phyloP scores from a whole-genome alignment of 1,284 basidiomycete genomes.

The Chiua sp. region DNA sequence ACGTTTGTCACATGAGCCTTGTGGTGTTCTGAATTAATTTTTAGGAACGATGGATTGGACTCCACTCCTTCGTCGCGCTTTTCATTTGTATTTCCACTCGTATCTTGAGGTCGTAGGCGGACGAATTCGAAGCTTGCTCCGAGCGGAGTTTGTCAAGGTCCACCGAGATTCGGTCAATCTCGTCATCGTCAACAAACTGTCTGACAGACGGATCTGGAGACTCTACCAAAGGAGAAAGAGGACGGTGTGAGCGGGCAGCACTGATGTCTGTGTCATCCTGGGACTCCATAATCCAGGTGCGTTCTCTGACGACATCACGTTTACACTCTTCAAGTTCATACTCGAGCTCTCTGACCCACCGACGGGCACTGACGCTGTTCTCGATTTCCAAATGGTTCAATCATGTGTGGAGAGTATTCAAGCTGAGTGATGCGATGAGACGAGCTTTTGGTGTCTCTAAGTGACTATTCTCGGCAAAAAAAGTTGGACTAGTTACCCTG shows the following conservation, averaged over 20 bases:
- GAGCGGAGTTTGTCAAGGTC: conserved; percentile 41
- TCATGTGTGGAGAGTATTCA: conserved; percentile 66
- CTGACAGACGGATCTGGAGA: conserved; percentile 15
- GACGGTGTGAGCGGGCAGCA: conserved; percentile 6
- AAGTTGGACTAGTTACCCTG: conserved; percentile 53
- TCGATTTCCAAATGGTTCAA: conserved; percentile 77
- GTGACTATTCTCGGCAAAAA: conserved; percentile 9
- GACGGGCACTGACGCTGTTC: conserved; percentile 77
- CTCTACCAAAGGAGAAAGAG: conserved; percentile 1
- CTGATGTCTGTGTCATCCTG: conserved; percentile 48
- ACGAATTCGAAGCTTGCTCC: conserved; percentile 38
- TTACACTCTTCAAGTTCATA: conserved; percentile 80
- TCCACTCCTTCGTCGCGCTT: conserved; percentile 31
- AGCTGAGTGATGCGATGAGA: conserved; percentile 63
- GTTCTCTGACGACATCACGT: conserved; percentile 69
- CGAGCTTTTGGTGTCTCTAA: conserved; percentile 44
- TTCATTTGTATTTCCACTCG: too few relatives aligned
- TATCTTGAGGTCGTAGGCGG: conserved; percentile 15
- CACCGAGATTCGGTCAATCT: conserved; percentile 39
- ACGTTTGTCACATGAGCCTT: background rate
- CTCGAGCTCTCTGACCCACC: conserved; percentile 83
- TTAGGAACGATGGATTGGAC: conserved; percentile 69
- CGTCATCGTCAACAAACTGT: conserved; percentile 35
- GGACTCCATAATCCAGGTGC: conserved; percentile 62
- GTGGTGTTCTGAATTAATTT: conserved; percentile 67